Conservation (phyloP, 169 alveolate genomes). For the Cryptosporidium muris region DNA sequence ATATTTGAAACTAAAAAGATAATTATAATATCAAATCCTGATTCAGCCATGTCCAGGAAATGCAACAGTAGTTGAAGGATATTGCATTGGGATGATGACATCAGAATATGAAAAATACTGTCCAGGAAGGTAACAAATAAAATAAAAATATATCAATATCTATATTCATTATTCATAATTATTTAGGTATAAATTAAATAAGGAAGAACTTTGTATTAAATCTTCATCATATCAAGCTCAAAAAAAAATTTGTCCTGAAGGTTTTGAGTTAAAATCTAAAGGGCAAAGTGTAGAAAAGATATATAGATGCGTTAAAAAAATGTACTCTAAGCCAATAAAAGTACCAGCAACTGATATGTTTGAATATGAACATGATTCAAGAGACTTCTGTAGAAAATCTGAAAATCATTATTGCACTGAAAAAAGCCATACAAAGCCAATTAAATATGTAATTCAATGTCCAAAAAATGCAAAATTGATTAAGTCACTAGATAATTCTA, state of each 20-base stretch:
- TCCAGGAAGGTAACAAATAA: conserved; percentile 38
- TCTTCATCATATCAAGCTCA: conserved; percentile 55
- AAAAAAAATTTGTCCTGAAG: conserved; percentile 64
- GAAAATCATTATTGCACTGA: conserved; percentile 59
- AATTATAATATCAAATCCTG: neutral
- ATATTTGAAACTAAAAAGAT: neutral
- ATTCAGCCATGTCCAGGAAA: conserved; percentile 65
- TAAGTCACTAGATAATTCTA: conserved; percentile 42
- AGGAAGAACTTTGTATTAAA: conserved; percentile 53
- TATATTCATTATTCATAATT: neutral
- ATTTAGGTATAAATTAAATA: conserved; percentile 31
- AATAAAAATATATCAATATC: neutral
- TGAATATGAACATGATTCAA: conserved; percentile 24
- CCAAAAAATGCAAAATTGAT: conserved; percentile 48
- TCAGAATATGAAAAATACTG: conserved; percentile 68
- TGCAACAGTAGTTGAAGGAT: conserved; percentile 63
- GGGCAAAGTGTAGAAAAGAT: conserved; percentile 37
- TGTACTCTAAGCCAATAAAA: conserved; percentile 68
- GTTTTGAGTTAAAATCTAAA: conserved; percentile 39
- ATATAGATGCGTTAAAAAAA: conserved; percentile 33
- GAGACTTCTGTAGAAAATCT: conserved; percentile 8
- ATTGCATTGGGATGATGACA: conserved; percentile 69
- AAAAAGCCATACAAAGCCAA: conserved; percentile 21
- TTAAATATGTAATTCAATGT: conserved; percentile 60
- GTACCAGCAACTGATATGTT: conserved; percentile 53